These are phyloP conservation scores for Sporothrix schenckii DNA, from an alignment of 2,329 filamentous ascomycete genomes.

Conservation along the genomic window DNA sequence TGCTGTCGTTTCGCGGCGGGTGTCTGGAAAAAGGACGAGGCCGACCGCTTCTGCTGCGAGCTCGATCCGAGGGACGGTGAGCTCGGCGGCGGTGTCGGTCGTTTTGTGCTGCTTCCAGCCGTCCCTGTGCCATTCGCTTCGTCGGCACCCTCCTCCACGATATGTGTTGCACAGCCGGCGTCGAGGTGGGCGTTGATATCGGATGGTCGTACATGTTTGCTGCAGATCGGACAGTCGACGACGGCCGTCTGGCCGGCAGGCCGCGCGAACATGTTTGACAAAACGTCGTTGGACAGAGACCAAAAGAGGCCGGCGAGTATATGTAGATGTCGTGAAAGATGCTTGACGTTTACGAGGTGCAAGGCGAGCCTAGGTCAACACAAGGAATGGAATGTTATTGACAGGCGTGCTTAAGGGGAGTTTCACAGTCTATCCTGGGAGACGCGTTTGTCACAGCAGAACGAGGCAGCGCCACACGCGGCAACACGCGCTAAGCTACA, in stretches of 20 bases:
- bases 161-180: conserved; percentile 68
- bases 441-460: conserved; percentile 22
- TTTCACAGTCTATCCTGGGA: background rate
- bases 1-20: conserved; percentile 59
- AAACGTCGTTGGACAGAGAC: background rate
- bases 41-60: conserved; percentile 56
- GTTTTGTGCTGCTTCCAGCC: conserved; percentile 29
- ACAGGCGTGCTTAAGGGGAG: background rate
- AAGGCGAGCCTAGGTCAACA: background rate
- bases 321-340: background rate
- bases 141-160: conserved; percentile 57
- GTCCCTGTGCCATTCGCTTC: conserved; percentile 33
- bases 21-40: conserved; percentile 63
- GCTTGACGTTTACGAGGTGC: too few species aligned
- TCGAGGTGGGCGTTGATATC: conserved; percentile 93
- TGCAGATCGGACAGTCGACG: conserved; percentile 82
- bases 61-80: conserved; percentile 43
- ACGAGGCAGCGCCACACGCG: background rate
- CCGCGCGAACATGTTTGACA: conserved; percentile 28
- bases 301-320: background rate
- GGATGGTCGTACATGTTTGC: conserved; percentile 67
- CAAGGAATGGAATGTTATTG: background rate
- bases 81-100: conserved; percentile 42
- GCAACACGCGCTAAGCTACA: conserved; percentile 22
- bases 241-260: conserved; percentile 39